Conservation (phyloP, 768 basidiomycete genomes). For the Lyophyllum semitale region DNA sequence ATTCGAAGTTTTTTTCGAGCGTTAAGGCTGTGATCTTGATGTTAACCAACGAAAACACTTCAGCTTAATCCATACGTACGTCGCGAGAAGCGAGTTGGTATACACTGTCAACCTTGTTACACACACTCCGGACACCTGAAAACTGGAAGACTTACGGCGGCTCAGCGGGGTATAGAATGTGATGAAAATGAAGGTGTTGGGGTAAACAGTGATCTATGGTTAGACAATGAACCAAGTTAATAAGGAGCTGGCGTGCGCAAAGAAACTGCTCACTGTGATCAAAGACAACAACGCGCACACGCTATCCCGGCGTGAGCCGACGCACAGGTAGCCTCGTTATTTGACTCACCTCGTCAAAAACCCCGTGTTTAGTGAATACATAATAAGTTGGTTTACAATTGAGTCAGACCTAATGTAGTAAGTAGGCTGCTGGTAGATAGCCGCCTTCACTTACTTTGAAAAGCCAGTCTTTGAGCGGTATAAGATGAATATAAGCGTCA, state of each 20-base stretch:
- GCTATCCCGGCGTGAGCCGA: neutral
- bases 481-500: conserved; percentile 6
- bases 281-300: conserved; percentile 11
- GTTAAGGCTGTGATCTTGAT: conserved; percentile 1
- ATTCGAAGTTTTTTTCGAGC: conserved; percentile 11
- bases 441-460: conserved; percentile 1
- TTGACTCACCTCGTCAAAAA: conserved; percentile 12
- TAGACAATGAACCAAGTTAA: neutral
- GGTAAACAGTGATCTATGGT: conserved; percentile 11
- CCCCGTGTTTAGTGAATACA: conserved; percentile 14
- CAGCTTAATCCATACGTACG: neutral
- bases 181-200: conserved; percentile 8
- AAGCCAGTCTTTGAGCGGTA: conserved; percentile 10
- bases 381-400: conserved; percentile 14
- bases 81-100: conserved; percentile 13
- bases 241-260: neutral
- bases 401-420: conserved; percentile 7
- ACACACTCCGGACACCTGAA: neutral
- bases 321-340: neutral
- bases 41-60: neutral
- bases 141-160: neutral
- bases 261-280: conserved; percentile 3
- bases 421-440: neutral
- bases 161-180: conserved; percentile 7
- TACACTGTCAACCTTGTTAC: conserved; percentile 4